phyloP scores from a whole-genome alignment of 2,329 filamentous ascomycete genomes.

The Ceratocystis variospora region DNA sequence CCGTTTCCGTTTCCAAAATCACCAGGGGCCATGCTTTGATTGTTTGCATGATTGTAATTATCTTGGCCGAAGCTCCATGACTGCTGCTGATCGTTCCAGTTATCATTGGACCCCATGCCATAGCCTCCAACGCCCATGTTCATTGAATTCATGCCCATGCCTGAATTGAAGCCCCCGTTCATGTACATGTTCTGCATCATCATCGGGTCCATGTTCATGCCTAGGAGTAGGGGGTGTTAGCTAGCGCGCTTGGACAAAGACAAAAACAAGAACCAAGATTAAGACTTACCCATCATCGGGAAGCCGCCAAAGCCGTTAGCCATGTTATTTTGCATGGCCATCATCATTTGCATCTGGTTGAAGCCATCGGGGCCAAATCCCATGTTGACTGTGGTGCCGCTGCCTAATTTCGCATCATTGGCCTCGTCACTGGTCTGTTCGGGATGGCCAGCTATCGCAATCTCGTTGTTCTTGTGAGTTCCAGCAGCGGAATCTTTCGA shows the following conservation, averaged over 20 bases:
- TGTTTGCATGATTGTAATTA: constrained; percentile 81
- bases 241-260: not conserved
- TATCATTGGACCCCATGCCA: constrained; percentile 60
- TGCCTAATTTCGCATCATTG: constrained; percentile 24
- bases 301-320: constrained; percentile 43
- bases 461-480: not conserved
- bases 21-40: constrained; percentile 65
- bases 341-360: constrained; percentile 70
- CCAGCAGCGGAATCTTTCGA: not conserved
- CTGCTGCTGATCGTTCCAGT: constrained; percentile 61
- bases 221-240: constrained; percentile 34
- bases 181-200: constrained; percentile 64
- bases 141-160: constrained; percentile 52
- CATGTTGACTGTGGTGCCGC: constrained; percentile 30
- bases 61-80: constrained; percentile 75
- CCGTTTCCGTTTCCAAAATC: constrained; percentile 54
- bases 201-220: constrained; percentile 75
- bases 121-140: constrained; percentile 52
- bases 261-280: not conserved
- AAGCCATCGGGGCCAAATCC: constrained; percentile 52
- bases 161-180: constrained; percentile 55
- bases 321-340: constrained; percentile 61
- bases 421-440: constrained; percentile 21
- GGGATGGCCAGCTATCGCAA: constrained; percentile 14
- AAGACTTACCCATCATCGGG: constrained; percentile 72